A percentile compares a stretch with the other conserved stretches of the same genome.
These are phyloP conservation scores for Talaromyces adpressus DNA, from an alignment of 495 filamentous ascomycete genomes.

Conservation along the genomic window DNA sequence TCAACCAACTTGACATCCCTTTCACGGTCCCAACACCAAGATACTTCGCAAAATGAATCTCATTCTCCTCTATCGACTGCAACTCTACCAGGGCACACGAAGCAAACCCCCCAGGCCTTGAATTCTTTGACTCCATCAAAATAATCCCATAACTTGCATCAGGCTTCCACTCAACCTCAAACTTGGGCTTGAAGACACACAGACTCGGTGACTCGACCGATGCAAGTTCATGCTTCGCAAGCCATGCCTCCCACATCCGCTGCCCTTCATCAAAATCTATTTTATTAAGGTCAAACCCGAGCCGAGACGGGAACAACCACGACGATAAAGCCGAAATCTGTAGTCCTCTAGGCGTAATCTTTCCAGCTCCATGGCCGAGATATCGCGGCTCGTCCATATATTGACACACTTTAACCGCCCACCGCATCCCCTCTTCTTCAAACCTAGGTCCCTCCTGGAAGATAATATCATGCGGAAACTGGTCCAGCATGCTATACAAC, in stretches of 20 bases:
- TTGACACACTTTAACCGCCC: background rate
- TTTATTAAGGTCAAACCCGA: background rate
- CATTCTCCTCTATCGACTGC: background rate
- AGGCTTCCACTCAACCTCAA: background rate
- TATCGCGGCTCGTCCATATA: background rate
- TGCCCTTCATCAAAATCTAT: background rate
- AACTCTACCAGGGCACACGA: background rate
- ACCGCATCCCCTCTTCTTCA: background rate
- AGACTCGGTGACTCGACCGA: background rate
- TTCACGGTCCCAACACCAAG: background rate
- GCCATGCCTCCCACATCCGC: background rate
- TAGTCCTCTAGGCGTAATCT: background rate
- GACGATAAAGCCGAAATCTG: background rate
- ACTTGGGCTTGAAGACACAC: background rate
- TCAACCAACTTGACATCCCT: background rate
- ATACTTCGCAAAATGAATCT: background rate
- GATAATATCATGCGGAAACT: background rate
- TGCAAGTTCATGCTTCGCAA: background rate
- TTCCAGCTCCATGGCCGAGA: background rate
- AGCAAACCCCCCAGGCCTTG: background rate
- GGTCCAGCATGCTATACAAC: background rate
- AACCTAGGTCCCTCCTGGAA: background rate
- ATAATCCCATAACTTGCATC: background rate
- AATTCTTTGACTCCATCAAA: background rate
- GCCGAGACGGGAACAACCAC: background rate